phyloP scores from a whole-genome alignment of 202 grass and related monocot species.

The Schoenoplectus tabernaemontani region DNA sequence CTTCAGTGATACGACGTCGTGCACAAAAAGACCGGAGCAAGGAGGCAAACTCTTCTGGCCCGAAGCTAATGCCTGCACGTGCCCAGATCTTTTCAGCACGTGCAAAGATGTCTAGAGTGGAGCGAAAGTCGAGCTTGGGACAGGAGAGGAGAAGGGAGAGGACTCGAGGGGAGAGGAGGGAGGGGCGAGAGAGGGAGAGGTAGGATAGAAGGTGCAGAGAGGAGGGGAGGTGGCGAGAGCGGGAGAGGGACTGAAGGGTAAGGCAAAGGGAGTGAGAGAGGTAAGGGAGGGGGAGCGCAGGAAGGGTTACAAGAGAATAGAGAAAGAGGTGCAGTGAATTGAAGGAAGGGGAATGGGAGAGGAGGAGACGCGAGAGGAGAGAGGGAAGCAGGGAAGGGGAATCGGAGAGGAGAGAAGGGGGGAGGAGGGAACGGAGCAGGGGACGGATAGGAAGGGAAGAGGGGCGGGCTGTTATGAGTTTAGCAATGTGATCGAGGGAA shows the following conservation, averaged over 20 bases:
- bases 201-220: constrained; percentile 45
- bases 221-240: constrained; percentile 28
- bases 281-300: constrained; percentile 16
- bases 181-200: constrained; percentile 36
- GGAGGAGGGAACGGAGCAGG: constrained; percentile 31
- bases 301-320: constrained; percentile 9
- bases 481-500: constrained; percentile 24
- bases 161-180: constrained; percentile 48
- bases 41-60: constrained; percentile 55
- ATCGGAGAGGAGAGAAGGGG: constrained; percentile 17
- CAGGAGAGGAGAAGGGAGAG: constrained; percentile 50
- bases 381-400: constrained; percentile 46
- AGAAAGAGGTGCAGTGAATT: constrained; percentile 39
- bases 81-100: constrained; percentile 47
- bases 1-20: constrained; percentile 45
- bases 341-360: constrained; percentile 39
- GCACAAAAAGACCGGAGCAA: constrained; percentile 65
- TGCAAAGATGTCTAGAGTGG: constrained; percentile 53
- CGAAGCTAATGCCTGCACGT: constrained; percentile 40
- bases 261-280: constrained; percentile 37
- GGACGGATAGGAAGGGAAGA: constrained; percentile 21
- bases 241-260: constrained; percentile 52
- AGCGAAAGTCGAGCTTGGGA: constrained; percentile 41
- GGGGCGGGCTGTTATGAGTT: constrained; percentile 24
- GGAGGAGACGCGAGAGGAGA: constrained; percentile 51